Conservation (phyloP, 75 land plant genomes). For the Chamaecyparis obtusa region DNA sequence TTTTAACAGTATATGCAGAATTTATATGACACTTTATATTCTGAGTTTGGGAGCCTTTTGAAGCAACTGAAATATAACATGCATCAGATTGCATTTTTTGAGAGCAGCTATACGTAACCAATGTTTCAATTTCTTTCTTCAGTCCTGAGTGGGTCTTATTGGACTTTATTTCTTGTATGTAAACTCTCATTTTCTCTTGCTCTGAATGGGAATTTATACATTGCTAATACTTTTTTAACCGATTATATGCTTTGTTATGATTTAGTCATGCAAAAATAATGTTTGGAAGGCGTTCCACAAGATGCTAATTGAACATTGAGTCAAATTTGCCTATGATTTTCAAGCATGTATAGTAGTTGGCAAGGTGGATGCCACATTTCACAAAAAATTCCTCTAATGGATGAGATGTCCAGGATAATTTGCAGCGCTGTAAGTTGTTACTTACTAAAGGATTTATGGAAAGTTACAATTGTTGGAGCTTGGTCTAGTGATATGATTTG, state of each 20-base stretch:
- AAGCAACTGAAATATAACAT: not conserved
- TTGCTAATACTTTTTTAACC: not conserved
- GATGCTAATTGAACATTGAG: not conserved
- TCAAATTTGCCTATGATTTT: not conserved
- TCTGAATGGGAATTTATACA: not conserved
- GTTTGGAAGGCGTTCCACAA: not conserved
- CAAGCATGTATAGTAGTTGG: not conserved
- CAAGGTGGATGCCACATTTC: not conserved
- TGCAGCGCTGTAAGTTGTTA: not conserved
- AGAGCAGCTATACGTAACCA: not conserved
- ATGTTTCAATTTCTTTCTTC: not conserved
- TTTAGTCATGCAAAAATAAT: not conserved
- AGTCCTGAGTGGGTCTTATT: not conserved
- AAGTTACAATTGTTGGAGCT: not conserved
- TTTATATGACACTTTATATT: not conserved
- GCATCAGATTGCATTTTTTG: not conserved
- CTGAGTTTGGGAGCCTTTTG: not conserved
- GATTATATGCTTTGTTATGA: not conserved
- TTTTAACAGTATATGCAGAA: no score
- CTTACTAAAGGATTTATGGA: not conserved
- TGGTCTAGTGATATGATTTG: not conserved
- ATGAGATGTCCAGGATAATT: not conserved
- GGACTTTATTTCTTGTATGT: not conserved
- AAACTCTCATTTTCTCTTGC: not conserved
- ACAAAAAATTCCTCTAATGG: not conserved